Base-by-base conservation (phyloP, 208 protist species). In the Trypanosoma melophagium region DNA sequence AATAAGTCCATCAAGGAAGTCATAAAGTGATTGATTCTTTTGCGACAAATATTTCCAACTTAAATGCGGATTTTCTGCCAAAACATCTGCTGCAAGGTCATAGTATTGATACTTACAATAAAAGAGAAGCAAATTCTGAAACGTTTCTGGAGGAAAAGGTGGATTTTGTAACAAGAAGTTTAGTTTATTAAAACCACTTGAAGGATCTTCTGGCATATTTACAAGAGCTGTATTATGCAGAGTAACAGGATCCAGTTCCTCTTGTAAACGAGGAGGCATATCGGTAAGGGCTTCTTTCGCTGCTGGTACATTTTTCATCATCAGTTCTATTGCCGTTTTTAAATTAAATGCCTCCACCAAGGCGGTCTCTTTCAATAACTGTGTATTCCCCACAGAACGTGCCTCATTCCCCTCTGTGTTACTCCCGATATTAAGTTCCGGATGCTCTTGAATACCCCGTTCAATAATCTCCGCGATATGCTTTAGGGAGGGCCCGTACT, bases 301-400 rank as follows among this genome's bases (percentile, higher is more conserved):
- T 4, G 83, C 89, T 1, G 68, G 62, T 54, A 69, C 54, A 49
- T 98, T 98, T 71, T 97, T 96, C 84, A 97, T 89, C 65, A 87
- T 79, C 63, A 97, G 98, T 74, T 98, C 94, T 77, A 98, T 98
- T n/a, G 97, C 96, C 0, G 92, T 95, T 81, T 99, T 99, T 14
- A 99, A 81, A 74, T 99, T 99, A 77, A 99, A 98, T 0, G 97
- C 96, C 75, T 99, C 97, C 40, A 99, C 91, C 0, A 99, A 85
- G 0, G 96, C 96, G 0, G 96, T 98, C 58, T 99, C 95, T 76
- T 97, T 92, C 40, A 98, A 83, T n/a, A 94, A 66, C 57, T 92
- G 85, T 3, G 93, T 97, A 82, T 99, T 99, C 35, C 97, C 97
- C 1, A 98, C 97, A 19, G 85, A 96, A 28, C 95, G 86, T 0